phyloP scores from a whole-genome alignment of 148 eudicot species.

The Rhododendron henanense region DNA sequence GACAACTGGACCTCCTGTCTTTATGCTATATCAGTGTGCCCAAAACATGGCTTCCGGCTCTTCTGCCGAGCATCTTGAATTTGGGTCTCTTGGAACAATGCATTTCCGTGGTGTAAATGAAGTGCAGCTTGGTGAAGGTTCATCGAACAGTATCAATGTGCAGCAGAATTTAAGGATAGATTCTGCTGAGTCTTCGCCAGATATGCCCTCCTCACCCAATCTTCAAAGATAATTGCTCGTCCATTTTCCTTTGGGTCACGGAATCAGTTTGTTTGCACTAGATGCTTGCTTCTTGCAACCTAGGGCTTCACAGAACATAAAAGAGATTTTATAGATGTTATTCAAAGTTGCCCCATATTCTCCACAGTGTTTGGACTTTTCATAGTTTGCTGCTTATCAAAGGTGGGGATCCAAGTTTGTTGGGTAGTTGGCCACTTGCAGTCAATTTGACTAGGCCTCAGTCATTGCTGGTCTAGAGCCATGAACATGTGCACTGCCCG shows the following conservation, averaged over 20 bases:
- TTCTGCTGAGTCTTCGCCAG: conserved; percentile 37
- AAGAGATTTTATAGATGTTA: neutral
- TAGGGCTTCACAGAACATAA: neutral
- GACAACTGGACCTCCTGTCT: conserved; percentile 17
- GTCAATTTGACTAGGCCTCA: conserved; percentile 2
- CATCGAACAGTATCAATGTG: neutral
- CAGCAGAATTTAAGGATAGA: conserved; percentile 15
- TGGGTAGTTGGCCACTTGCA: neutral
- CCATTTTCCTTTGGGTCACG: neutral
- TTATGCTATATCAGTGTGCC: conserved; percentile 42
- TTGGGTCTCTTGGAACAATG: conserved; percentile 41
- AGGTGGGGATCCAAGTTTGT: conserved; percentile 1
- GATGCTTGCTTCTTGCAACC: neutral
- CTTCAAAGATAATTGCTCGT: conserved; percentile 22
- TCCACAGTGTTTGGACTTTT: neutral
- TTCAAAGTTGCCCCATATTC: neutral
- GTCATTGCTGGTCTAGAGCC: conserved; percentile 11
- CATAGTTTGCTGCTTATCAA: neutral
- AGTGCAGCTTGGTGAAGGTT: conserved; percentile 15
- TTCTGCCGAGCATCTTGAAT: conserved; percentile 33
- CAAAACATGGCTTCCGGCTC: conserved; percentile 31
- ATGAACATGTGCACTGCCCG: conserved; percentile 5
- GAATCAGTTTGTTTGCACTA: neutral
- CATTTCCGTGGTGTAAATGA: conserved; percentile 21
- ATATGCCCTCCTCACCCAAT: conserved; percentile 31